Evolutionary conservation across 352 stramenopile species (phyloP), one percentile per base, ranked within the genome.

Genomic region (Globisporangium yorkense): DNA sequence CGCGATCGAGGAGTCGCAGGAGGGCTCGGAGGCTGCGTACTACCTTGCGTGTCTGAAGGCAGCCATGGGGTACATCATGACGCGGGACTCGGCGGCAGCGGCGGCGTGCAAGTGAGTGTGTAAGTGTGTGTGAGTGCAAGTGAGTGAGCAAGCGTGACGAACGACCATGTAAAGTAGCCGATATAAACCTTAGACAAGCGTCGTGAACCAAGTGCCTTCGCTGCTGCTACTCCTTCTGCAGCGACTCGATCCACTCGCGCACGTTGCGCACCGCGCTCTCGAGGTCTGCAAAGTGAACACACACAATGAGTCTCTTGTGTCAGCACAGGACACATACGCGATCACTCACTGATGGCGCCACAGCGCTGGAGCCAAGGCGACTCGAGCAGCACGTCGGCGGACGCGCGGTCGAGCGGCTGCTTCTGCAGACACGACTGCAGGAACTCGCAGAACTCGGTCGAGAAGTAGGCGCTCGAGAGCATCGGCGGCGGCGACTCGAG

Each of bases 31-130:
- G 66, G 77, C 84, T 12, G 81, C 81, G 41, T 94, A 94, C 62
- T 94, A 94, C 62, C 51, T 94, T 48, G 84, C 84, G 43, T 89
- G 83, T 20, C 65, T 92, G 29, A 80, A 94, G 56, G 77, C 84
- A 21, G 81, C 84, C 39, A 80, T 91, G 65, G 73, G 80, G 51
- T 91, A 91, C 77, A 87, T 91, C 57, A 88, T 85, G 71, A 76
- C 59, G 0, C 59, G 61, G 49, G 43, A 62, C 24, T 5, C n/a
- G 43, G 29, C 31, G 18, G 16, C 20, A 37, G 68, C 68, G 37
- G 59, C 68, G 27, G 59, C 31, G 27, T 48, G 65, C 47, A 56
- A 48, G 46, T 64, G 35, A 56, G 51, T 35, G 24, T 37, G n/a
- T 58, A 51, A 61, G 33, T 51, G 57, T 63, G 31, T 62, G 46